Evolutionary conservation across 2,329 filamentous ascomycete genomes (phyloP).

Genomic region (Ustulina deusta): DNA sequence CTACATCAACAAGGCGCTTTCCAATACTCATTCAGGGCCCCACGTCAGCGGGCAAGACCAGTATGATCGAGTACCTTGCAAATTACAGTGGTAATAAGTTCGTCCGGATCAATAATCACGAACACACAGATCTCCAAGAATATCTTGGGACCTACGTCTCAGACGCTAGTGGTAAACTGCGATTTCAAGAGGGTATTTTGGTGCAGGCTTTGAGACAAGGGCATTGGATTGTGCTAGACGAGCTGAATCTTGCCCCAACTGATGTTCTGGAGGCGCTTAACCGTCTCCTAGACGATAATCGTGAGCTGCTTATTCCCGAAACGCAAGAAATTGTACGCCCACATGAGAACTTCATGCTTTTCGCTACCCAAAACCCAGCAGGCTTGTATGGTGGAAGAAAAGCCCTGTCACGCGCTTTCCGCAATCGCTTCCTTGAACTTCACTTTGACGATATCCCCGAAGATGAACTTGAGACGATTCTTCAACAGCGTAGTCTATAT

Average conservation of each 20-base stretch:
- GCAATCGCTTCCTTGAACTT: conserved; percentile 95
- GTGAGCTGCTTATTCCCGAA: conserved; percentile 94
- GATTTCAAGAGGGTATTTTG: conserved; percentile 92
- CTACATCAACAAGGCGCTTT: conserved; percentile 90
- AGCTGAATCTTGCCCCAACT: conserved; percentile 95
- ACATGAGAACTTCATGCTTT: conserved; percentile 96
- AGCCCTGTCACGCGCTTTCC: conserved; percentile 90
- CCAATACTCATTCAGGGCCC: conserved; percentile 96
- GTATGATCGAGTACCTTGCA: conserved; percentile 99
- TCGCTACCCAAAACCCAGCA: conserved; percentile 96
- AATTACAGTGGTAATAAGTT: conserved; percentile 97
- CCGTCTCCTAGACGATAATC: conserved; percentile 93
- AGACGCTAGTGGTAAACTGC: conserved; percentile 82
- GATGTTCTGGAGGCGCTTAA: conserved; percentile 98
- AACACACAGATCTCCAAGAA: conserved; percentile 97
- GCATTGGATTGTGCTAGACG: conserved; percentile 98
- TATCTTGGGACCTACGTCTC: conserved; percentile 97
- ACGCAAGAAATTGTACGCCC: conserved; percentile 94
- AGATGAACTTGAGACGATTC: conserved; percentile 89
- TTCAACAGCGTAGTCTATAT: conserved; percentile 87
- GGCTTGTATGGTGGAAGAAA: conserved; percentile 96
- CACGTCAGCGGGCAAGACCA: conserved; percentile 97
- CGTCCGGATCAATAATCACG: conserved; percentile 98
- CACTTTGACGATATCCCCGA: conserved; percentile 99
- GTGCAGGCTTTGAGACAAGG: conserved; percentile 93